Base-by-base conservation (phyloP, 306 rosid genomes). In the Mimosa bimucronata region DNA sequence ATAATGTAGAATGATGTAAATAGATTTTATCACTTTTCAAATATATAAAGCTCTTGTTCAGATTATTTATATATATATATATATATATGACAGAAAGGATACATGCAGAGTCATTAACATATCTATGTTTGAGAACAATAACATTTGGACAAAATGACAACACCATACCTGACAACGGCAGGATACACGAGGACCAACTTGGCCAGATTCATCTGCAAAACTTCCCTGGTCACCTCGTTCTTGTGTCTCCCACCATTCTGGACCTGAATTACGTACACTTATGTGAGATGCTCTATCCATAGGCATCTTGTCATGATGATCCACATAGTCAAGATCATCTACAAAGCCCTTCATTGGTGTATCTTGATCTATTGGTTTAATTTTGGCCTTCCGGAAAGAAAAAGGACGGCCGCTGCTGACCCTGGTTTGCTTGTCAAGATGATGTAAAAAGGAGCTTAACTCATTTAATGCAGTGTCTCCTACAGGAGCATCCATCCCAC, bases 231-330 rank as follows among this genome's bases (percentile, higher is more conserved):
- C 87, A 74, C 85, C 94, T 19, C 98, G 92, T 64, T 96, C 98
- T 88, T 91, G 99, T 67, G 86, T 89, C 84, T 96, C 99, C 99
- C 99, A 96, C 98, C 99, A 96, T 65, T 91, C 97, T 41, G 83
- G 83, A 80, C 77, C 91, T 34, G 81, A 76, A 70, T 21, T 74
- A 4, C 9, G 65, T 1, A 34, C 18, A 30, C 71, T 45, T 30
- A 9, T 46, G 38, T 13, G 66, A 77, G 66, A 41, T 64, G 58
- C 66, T 72, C 79, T 85, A 40, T 86, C 90, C 80, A 85, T 77
- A 88, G 75, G 66, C 65, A 41, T 55, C 71, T 89, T 88, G 64
- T 86, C 87, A 78, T 61, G 84, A 82, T 41, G 76, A 88, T 79
- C 87, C 82, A 67, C 18, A 45, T 76, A 53, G 75, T 79, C 97